A percentile compares a stretch with the other conserved stretches of the same genome.
These are phyloP conservation scores for Coniosporium apollinis DNA, from an alignment of 495 filamentous ascomycete genomes.

Conservation along the genomic window DNA sequence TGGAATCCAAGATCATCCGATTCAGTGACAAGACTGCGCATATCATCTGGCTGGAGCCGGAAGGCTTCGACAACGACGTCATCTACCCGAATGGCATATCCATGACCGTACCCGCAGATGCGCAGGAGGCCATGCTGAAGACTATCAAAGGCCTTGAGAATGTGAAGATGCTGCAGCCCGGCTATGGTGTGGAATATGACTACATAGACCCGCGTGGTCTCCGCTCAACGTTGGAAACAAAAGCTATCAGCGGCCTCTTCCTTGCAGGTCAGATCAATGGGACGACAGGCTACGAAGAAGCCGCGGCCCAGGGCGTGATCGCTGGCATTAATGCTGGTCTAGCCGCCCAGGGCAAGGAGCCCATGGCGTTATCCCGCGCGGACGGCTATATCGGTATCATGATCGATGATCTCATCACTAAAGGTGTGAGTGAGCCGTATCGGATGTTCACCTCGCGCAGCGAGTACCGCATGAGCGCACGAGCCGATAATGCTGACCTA, in stretches of 20 bases:
- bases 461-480: slow-evolving; percentile 83
- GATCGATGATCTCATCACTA: slow-evolving; percentile 97
- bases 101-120: slow-evolving; percentile 83
- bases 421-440: slow-evolving; percentile 93
- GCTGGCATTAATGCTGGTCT: slow-evolving; percentile 89
- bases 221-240: slow-evolving; percentile 79
- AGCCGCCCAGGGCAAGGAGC: slow-evolving; percentile 43
- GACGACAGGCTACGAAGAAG: slow-evolving; percentile 96
- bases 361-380: slow-evolving; percentile 54
- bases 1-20: slow-evolving; percentile 87
- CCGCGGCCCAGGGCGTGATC: slow-evolving; percentile 80
- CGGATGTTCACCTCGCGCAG: slow-evolving; percentile 95
- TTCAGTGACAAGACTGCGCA: slow-evolving; percentile 66
- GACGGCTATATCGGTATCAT: slow-evolving; percentile 97
- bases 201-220: slow-evolving; percentile 90
- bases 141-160: slow-evolving; percentile 79
- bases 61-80: slow-evolving; percentile 79
- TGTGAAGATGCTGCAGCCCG: slow-evolving; percentile 83
- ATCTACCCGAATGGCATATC: slow-evolving; percentile 95
- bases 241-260: slow-evolving; percentile 75
- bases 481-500: slow-evolving; percentile 84
- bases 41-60: slow-evolving; percentile 90
- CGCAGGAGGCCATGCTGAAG: slow-evolving; percentile 66
- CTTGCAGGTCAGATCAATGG: slow-evolving; percentile 97
- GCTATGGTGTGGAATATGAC: slow-evolving; percentile 97